Percentiles rank a stretch among this genome's conserved stretches.
Conservation (phyloP, 192 early-diverging fungal species). For the Backusella tuberculispora region DNA sequence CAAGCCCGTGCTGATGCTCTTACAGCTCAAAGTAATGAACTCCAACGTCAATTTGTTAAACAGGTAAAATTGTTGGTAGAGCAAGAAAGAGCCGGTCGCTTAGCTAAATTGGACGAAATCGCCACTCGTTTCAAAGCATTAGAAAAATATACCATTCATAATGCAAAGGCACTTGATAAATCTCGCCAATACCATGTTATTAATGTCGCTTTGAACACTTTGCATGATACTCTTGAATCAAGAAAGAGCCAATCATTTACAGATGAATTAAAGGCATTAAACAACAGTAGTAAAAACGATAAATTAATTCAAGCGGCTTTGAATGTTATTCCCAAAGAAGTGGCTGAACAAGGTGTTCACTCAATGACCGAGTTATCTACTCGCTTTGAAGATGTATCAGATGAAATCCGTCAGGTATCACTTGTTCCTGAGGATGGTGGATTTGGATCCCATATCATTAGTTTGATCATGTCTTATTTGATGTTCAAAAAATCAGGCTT, state of each 20-base stretch:
- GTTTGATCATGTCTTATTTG: constrained; percentile 68
- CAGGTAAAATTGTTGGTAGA: constrained; percentile 84
- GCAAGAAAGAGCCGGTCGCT: constrained; percentile 85
- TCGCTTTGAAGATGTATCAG: constrained; percentile 71
- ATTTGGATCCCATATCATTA: constrained; percentile 79
- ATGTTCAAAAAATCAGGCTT: constrained; percentile 88
- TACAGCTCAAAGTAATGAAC: constrained; percentile 63
- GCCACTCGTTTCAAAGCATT: constrained; percentile 77
- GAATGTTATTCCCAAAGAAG: constrained; percentile 55
- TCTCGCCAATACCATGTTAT: constrained; percentile 65
- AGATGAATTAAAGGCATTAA: constrained; percentile 68
- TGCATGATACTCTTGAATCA: constrained; percentile 59
- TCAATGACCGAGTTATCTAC: constrained; percentile 67
- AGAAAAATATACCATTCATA: constrained; percentile 65
- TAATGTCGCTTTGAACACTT: constrained; percentile 65
- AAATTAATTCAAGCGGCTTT: constrained; percentile 64
- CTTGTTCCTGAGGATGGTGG: constrained; percentile 89
- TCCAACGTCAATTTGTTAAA: constrained; percentile 79
- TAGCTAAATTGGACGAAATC: constrained; percentile 85
- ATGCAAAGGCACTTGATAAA: constrained; percentile 67
- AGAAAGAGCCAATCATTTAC: constrained; percentile 65
- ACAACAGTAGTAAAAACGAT: constrained; percentile 57
- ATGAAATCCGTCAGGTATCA: constrained; percentile 74
- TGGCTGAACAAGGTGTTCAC: constrained; percentile 65
- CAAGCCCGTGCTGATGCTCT: constrained; percentile 67